Evolutionary conservation across 2,329 filamentous ascomycete genomes (phyloP), one percentile per base, ranked within the genome.

Genomic region (Sporothrix humicola): DNA sequence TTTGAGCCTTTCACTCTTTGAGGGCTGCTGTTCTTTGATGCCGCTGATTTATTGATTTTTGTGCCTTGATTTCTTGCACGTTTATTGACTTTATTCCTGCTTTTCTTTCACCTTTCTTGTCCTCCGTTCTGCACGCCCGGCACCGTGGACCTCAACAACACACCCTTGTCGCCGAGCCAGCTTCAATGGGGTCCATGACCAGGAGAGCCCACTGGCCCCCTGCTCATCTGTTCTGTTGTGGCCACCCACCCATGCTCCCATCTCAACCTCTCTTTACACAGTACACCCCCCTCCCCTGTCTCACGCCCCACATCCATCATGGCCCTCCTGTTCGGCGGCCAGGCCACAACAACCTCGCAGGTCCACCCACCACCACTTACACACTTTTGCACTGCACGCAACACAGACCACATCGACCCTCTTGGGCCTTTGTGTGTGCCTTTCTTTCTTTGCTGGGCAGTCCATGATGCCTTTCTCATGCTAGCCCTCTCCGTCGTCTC

Each of bases 401-500:
- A 26, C 31, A 56, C 17, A 26, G 48, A n/a, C 65, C 8, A 52
- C 71, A 44, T 17, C 17, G 31, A 37, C 61, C 44, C 42, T 61
- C 65, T 54, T 50, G 31, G 17, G 26, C 54, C 65, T 54, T 46
- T 48, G 42, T 73, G 46, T 52, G n/a, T 44, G 20, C 65, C 48
- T 37, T 37, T 37, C 31, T 37, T 37, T 37, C 31, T 37, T 37
- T n/a, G 42, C 7, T 52, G 58, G 61, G 17, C 65, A 48, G 44
- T 65, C 68, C 72, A 66, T 66, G 68, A 73, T 73, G 72, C 26
- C 66, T 56, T 69, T n/a, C n/a, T 69, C 50, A 2, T 58, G 31
- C 31, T 69, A 42, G 66, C 26, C 54, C 31, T 37, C 48, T 37
- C 48, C 54, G 26, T 20, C 65, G 31, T 48, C 52, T 58, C 46